Base-by-base conservation (phyloP, 306 rosid genomes). In the Lagenaria siceraria region DNA sequence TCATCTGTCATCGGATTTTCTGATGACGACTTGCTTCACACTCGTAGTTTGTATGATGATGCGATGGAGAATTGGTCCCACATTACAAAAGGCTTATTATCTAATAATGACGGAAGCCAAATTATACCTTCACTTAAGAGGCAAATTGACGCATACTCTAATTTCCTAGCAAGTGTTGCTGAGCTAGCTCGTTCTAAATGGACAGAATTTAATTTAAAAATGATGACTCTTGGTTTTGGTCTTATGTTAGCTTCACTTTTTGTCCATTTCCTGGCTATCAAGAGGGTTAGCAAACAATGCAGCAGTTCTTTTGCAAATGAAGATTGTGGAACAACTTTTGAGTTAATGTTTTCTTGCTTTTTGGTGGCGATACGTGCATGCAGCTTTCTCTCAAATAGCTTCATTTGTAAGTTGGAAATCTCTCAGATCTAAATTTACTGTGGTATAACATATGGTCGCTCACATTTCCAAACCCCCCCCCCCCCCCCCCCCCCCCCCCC, bases 141-240 rank as follows among this genome's bases (percentile, higher is more conserved):
- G 85, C 97, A 95, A 82, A 88, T 90, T 78, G 87, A 90, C 68
- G 86, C 87, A 35, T 92, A 87, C 81, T 81, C 87, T 66, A 81
- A 80, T 79, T 95, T 95, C 78, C 88, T 92, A 73, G 78, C 89
- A 73, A 86, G 85, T 9, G 88, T 92, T 14, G 93, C 96, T 18
- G 96, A 92, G 84, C 90, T 91, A 68, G 98, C 98, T 65, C 97
- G 98, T 71, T 88, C 93, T 62, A 95, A 95, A 83, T 95, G 98
- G 98, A 95, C 96, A 0, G 97, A 95, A 87, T 95, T 95, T 89
- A 87, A 92, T 85, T 85, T 95, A 61, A 87, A 65, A 68, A 83
- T 89, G 90, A 95, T 95, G 98, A 88, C 85, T 52, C 24, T 82
- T 81, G 98, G 98, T 79, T 87, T 92, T 27, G 84, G 88, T 84